phyloP scores from a whole-genome alignment of 1,284 basidiomycete genomes.

The Athelia psychrophila region DNA sequence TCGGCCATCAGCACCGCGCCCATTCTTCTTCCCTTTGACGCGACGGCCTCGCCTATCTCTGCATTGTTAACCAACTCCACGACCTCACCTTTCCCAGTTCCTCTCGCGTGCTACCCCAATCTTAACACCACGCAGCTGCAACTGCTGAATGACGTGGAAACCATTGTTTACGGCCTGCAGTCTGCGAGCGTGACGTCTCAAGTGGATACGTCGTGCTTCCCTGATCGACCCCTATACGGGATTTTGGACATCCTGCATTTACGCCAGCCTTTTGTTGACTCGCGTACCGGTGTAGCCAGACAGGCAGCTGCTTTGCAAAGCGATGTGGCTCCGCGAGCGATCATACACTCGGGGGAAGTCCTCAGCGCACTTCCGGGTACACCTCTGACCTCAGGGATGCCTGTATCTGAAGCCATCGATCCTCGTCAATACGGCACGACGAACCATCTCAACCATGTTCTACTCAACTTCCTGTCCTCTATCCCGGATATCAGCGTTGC shows the following conservation, averaged over 20 bases:
- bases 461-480: constrained; percentile 53
- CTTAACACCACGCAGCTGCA: constrained; percentile 37
- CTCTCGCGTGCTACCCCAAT: constrained; percentile 56
- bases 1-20: constrained; percentile 42
- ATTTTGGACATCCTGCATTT: constrained; percentile 52
- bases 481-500: constrained; percentile 47
- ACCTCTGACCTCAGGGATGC: constrained; percentile 21
- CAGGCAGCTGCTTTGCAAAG: constrained; percentile 48
- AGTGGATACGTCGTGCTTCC: constrained; percentile 51
- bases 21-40: constrained; percentile 61
- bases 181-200: constrained; percentile 22
- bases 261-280: constrained; percentile 53
- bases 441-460: constrained; percentile 51
- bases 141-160: constrained; percentile 46
- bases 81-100: constrained; percentile 50
- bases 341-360: constrained; percentile 47
- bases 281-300: constrained; percentile 35
- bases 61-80: constrained; percentile 38
- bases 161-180: constrained; percentile 46
- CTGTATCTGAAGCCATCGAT: constrained; percentile 30
- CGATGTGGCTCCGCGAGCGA: constrained; percentile 42
- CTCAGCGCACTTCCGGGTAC: constrained; percentile 43
- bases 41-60: constrained; percentile 36
- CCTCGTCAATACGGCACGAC: constrained; percentile 54
- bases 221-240: constrained; percentile 59